Percentiles rank a stretch among this genome's conserved stretches.
Conservation (phyloP, 805 yeast genomes). For the Lipomyces spencermartinsiae region DNA sequence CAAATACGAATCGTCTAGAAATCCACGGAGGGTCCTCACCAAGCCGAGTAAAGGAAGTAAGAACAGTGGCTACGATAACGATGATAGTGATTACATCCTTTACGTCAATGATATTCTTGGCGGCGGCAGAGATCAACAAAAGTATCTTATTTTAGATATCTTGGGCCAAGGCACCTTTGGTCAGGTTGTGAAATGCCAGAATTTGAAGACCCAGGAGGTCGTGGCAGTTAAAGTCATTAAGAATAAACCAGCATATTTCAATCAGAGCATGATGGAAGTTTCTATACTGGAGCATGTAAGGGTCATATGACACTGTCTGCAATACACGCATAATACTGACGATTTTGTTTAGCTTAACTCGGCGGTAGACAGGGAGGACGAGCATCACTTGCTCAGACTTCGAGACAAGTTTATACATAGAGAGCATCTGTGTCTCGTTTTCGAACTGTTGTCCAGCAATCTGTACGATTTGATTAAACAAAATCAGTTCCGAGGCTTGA, state of each 20-base stretch:
- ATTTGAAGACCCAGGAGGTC: conserved; percentile 76
- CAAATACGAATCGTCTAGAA: conserved; percentile 79
- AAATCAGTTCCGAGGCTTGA: conserved; percentile 90
- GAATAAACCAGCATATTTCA: conserved; percentile 86
- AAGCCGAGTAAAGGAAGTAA: conserved; percentile 85
- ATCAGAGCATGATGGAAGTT: conserved; percentile 91
- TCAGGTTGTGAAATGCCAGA: conserved; percentile 94
- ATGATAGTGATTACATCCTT: conserved; percentile 85
- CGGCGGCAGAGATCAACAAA: conserved; percentile 72
- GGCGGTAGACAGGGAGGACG: conserved; percentile 69
- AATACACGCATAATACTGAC: not conserved
- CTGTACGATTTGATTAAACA: conserved; percentile 89
- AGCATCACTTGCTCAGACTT: conserved; percentile 76
- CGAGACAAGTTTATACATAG: conserved; percentile 90
- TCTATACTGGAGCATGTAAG: conserved; percentile 70
- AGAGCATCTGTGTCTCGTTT: conserved; percentile 90
- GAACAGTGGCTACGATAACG: conserved; percentile 87
- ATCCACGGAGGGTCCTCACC: conserved; percentile 90
- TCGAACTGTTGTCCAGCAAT: conserved; percentile 86
- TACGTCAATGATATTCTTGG: conserved; percentile 95
- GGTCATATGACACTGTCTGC: not conserved
- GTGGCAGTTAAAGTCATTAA: conserved; percentile 95
- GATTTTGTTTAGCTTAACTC: conserved; percentile 56
- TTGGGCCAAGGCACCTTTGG: conserved; percentile 98
- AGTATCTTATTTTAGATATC: conserved; percentile 76